Conservation (phyloP, 2,329 filamentous ascomycete species). For the Pseudogymnoascus sp. region DNA sequence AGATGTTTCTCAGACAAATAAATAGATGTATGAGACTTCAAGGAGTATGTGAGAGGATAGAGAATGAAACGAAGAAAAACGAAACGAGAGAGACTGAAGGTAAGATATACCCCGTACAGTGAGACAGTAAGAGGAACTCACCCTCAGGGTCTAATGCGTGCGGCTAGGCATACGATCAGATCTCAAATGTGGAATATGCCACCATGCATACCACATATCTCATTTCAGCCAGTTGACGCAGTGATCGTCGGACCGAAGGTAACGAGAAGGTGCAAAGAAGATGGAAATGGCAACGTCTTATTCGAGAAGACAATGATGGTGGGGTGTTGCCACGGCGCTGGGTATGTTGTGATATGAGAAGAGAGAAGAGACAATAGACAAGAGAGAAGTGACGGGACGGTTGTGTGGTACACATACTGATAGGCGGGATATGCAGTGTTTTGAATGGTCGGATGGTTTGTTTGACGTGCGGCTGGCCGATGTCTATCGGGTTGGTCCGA, state of each 20-base stretch:
- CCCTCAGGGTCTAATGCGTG: not conserved
- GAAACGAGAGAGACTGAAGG: not conserved
- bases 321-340: not conserved
- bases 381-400: not conserved
- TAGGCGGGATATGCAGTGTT: not conserved
- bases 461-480: not conserved
- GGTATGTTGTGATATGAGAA: not conserved
- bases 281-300: not conserved
- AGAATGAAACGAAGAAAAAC: not conserved
- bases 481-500: not conserved
- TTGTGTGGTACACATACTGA: not conserved
- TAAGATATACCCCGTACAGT: not conserved
- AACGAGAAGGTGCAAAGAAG: not conserved
- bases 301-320: not conserved
- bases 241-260: not conserved
- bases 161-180: not conserved
- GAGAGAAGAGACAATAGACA: not conserved
- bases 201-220: not conserved
- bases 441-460: not conserved
- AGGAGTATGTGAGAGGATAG: not conserved
- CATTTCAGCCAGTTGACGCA: not conserved
- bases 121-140: constrained; percentile 1
- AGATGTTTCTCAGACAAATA: not conserved
- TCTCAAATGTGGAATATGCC: constrained; percentile 4
- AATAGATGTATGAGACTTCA: not conserved